A percentile compares a stretch with the other conserved stretches of the same genome.
These are phyloP conservation scores for Tetrahymena thermophila DNA, from an alignment of 73 alveolate genomes.

Conservation along the genomic window DNA sequence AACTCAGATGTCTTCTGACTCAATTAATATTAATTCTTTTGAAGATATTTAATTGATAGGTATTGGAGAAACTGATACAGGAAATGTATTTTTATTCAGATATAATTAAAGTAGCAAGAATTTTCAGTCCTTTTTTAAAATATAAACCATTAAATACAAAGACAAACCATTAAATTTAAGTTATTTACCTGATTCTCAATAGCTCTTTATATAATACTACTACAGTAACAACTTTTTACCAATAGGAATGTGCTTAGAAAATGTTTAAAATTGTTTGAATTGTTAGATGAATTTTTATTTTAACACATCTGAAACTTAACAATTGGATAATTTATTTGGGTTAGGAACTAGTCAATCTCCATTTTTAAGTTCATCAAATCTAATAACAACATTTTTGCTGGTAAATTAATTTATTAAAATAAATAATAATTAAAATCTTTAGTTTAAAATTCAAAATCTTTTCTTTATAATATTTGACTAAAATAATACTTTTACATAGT, in stretches of 20 bases:
- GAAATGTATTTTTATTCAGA: not conserved
- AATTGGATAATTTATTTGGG: not conserved
- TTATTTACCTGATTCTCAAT: not conserved
- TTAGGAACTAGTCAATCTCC: not conserved
- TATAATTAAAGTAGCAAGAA: no score
- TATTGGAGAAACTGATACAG: not conserved
- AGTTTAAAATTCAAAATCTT: no score
- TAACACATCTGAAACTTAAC: not conserved
- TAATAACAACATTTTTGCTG: not conserved
- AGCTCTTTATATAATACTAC: not conserved
- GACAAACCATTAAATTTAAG: not conserved
- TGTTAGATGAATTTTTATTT: not conserved
- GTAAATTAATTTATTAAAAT: not conserved
- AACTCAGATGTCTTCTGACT: not conserved
- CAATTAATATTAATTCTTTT: not conserved
- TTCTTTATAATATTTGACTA: no score
- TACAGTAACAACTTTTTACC: not conserved
- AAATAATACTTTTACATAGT: no score
- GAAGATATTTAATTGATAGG: not conserved
- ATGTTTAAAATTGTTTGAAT: not conserved
- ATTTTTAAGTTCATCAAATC: not conserved
- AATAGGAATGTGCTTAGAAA: not conserved
- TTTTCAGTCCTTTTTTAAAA: no score
- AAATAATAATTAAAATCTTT: no score
- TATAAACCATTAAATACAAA: no score